Conservation (phyloP, 768 basidiomycete species). For the Paxillus involutus region DNA sequence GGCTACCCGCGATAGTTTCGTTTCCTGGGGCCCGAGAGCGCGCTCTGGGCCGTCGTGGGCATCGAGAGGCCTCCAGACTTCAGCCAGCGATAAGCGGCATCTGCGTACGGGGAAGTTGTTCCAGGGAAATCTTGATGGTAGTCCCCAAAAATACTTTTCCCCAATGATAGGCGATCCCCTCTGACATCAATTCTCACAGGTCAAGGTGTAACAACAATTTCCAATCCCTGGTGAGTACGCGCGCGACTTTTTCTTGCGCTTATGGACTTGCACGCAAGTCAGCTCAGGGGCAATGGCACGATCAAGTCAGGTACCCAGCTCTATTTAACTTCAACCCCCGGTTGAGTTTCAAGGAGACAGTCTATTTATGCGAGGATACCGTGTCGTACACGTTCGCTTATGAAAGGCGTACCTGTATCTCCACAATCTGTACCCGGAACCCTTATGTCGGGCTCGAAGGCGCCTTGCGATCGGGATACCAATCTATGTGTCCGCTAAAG, state of each 20-base stretch:
- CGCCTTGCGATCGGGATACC: neutral
- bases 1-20: conserved; percentile 7
- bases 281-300: conserved; percentile 35
- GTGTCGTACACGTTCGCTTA: conserved; percentile 4
- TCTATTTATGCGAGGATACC: conserved; percentile 2
- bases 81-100: neutral
- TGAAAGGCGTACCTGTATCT: conserved; percentile 14
- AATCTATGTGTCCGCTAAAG: neutral
- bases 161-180: neutral
- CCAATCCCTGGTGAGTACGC: conserved; percentile 5
- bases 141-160: conserved; percentile 1
- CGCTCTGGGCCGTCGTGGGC: conserved; percentile 4
- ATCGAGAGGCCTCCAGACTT: conserved; percentile 4
- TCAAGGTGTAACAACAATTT: neutral
- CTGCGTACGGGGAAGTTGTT: conserved; percentile 6
- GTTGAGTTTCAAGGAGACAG: neutral
- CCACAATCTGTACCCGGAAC: conserved; percentile 14
- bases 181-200: neutral
- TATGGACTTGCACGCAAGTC: conserved; percentile 11
- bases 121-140: conserved; percentile 2
- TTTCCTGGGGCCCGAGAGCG: conserved; percentile 6
- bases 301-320: conserved; percentile 33
- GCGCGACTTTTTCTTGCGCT: neutral
- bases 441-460: neutral
- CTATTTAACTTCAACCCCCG: conserved; percentile 36